Conservation (phyloP, 1,284 basidiomycete genomes). For the Pseudozyma tsukubaensis region DNA sequence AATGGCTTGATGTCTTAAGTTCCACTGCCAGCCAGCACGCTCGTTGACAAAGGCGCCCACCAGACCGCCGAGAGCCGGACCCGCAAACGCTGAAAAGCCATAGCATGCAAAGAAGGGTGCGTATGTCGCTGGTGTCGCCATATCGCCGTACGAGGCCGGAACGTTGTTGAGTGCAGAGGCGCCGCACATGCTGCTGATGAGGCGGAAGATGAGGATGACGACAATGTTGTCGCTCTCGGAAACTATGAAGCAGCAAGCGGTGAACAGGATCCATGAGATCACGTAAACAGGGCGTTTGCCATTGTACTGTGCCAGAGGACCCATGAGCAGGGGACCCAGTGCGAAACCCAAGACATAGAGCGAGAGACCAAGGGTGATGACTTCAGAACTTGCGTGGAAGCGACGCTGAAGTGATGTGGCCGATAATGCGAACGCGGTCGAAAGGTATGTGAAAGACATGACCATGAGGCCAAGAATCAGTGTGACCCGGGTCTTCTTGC, state of each 20-base stretch:
- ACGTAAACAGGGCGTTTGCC: conserved; percentile 50
- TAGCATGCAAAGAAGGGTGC: conserved; percentile 38
- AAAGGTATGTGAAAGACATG: conserved; percentile 41
- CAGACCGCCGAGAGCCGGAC: conserved; percentile 34
- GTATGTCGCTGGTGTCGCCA: conserved; percentile 26
- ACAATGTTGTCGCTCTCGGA: conserved; percentile 60
- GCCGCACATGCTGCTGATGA: conserved; percentile 57
- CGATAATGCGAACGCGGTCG: conserved; percentile 39
- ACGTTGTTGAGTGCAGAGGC: conserved; percentile 51
- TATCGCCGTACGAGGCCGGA: conserved; percentile 38
- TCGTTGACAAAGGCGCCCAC: conserved; percentile 44
- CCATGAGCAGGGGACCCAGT: conserved; percentile 39
- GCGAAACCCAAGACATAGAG: conserved; percentile 43
- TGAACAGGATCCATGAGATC: conserved; percentile 39
- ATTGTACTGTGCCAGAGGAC: conserved; percentile 35
- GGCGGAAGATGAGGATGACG: conserved; percentile 62
- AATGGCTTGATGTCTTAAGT: conserved; percentile 50
- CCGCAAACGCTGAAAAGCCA: conserved; percentile 42
- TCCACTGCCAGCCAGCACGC: conserved; percentile 47
- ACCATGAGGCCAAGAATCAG: conserved; percentile 38
- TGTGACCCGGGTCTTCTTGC: conserved; percentile 33
- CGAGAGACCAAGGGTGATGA: conserved; percentile 35
- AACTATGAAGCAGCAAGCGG: conserved; percentile 49
- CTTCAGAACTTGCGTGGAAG: conserved; percentile 33
- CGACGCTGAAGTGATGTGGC: conserved; percentile 22